phyloP scores from a whole-genome alignment of 2,329 filamentous ascomycete species.

The Chrysoporthe cubensis region DNA sequence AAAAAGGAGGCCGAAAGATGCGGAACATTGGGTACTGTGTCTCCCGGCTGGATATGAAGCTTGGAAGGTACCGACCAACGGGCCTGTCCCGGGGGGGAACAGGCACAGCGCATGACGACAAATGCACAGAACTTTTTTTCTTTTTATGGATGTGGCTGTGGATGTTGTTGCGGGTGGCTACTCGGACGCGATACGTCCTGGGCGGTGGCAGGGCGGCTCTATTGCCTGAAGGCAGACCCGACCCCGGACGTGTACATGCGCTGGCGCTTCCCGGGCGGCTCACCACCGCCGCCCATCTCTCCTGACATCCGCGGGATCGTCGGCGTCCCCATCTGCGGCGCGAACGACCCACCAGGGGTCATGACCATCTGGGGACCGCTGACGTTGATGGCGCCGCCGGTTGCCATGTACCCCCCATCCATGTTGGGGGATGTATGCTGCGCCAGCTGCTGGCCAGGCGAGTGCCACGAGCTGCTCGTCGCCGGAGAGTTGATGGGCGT shows the following conservation, averaged over 20 bases:
- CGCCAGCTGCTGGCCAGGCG: conserved; percentile 52
- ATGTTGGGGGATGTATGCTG: conserved; percentile 57
- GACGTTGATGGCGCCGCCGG: conserved; percentile 49
- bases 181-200: not conserved
- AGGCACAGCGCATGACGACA: not conserved
- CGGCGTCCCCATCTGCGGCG: conserved; percentile 35
- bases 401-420: conserved; percentile 40
- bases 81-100: not conserved
- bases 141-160: not conserved
- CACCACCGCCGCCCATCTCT: conserved; percentile 38
- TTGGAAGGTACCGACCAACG: not conserved
- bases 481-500: conserved; percentile 60
- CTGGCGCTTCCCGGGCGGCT: conserved; percentile 57
- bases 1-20: not conserved
- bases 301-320: conserved; percentile 41
- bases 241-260: conserved; percentile 50
- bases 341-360: conserved; percentile 41
- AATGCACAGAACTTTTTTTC: not conserved
- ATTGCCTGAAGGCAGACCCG: conserved; percentile 45
- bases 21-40: not conserved
- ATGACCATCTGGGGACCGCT: conserved; percentile 42
- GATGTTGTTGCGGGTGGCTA: not conserved
- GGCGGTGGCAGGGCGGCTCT: conserved; percentile 31
- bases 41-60: not conserved
- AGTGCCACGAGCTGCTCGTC: conserved; percentile 53